Evolutionary conservation across 148 eudicot genomes (phyloP), one percentile per base, ranked within the genome.

Genomic region (Camellia lanceoleosa): DNA sequence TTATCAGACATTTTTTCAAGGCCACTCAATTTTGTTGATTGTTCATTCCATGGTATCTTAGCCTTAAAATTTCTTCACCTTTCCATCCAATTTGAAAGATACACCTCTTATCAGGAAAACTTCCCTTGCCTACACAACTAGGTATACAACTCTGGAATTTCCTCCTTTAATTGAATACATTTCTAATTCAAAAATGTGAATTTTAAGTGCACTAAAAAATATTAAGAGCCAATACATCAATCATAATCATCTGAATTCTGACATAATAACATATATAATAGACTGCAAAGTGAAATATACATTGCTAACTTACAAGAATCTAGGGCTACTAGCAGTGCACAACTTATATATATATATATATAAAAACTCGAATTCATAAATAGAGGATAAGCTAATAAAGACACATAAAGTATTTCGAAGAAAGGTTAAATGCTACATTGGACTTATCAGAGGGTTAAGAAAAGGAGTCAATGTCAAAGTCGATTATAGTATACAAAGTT

Each of bases 391-490:
- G 70, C 0, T 80, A 62, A 52, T 14, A 14, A 60, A 20, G 54
- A 60, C 52, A 42, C 54, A 20, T 11, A 30, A 81, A 75, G 74
- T 76, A 71, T 58, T 58, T 23, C 42, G 51, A 19, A 73, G 60
- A 78, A 65, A 16, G 41, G 46, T 52, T 62, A 30, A n/a, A 46
- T 59, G 38, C 11, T 4, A 14, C 42, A 69, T 11, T n/a, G 49
- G 13, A 78, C 80, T 73, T 13, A 55, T 60, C 62, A 76, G 5
- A 55, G 15, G 43, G 68, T 63, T 46, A 62, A 46, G 56, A 42
- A 43, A 54, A 71, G 19, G 73, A 74, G 64, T 43, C 15, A 20
- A 72, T 62, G 76, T 74, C 77, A 70, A 75, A 68, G 75, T 18
- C 55, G 14, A 68, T 68, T 49, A 20, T 2, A 74, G 23, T 13